phyloP scores from a whole-genome alignment of 768 basidiomycete species.

The Neoboletus magnificus region DNA sequence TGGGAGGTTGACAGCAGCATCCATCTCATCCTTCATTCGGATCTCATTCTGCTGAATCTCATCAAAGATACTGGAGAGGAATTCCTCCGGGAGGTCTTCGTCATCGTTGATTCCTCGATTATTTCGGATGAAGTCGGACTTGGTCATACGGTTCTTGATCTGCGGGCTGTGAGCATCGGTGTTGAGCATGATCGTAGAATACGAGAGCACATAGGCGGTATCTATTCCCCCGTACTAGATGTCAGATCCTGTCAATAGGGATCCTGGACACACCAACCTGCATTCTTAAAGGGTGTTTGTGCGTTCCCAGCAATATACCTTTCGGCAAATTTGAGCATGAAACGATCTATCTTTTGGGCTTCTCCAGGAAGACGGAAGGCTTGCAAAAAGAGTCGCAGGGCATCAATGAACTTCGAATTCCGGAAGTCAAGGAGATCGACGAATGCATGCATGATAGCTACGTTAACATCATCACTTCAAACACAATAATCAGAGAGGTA shows the following conservation, averaged over 20 bases:
- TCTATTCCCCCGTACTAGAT: slow-evolving; percentile 43
- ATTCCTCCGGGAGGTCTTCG: slow-evolving; percentile 82
- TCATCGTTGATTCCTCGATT: slow-evolving; percentile 96
- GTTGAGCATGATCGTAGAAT: slow-evolving; percentile 93
- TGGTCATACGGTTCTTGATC: slow-evolving; percentile 92
- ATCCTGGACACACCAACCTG: slow-evolving; percentile 52
- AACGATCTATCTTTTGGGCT: slow-evolving; percentile 97
- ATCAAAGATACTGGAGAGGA: slow-evolving; percentile 76
- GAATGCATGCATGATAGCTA: slow-evolving; percentile 96
- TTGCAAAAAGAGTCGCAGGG: slow-evolving; percentile 86
- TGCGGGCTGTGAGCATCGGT: slow-evolving; percentile 97
- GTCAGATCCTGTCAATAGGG: slow-evolving; percentile 7
- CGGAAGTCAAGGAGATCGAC: slow-evolving; percentile 90
- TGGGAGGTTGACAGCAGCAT: slow-evolving; percentile 44
- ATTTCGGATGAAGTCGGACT: slow-evolving; percentile 87
- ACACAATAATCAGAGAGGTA: slow-evolving; percentile 4
- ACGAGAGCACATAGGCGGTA: slow-evolving; percentile 91
- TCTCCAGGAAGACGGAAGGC: slow-evolving; percentile 97
- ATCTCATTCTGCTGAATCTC: slow-evolving; percentile 93
- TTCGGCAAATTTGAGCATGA: slow-evolving; percentile 98
- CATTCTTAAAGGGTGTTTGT: slow-evolving; percentile 86
- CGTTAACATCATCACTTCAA: slow-evolving; percentile 78
- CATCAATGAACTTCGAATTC: slow-evolving; percentile 79
- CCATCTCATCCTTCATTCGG: slow-evolving; percentile 97
- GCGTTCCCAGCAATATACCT: slow-evolving; percentile 89